Base-by-base conservation (phyloP, 352 stramenopile genomes). In the Pilasporangium apinafurcum region DNA sequence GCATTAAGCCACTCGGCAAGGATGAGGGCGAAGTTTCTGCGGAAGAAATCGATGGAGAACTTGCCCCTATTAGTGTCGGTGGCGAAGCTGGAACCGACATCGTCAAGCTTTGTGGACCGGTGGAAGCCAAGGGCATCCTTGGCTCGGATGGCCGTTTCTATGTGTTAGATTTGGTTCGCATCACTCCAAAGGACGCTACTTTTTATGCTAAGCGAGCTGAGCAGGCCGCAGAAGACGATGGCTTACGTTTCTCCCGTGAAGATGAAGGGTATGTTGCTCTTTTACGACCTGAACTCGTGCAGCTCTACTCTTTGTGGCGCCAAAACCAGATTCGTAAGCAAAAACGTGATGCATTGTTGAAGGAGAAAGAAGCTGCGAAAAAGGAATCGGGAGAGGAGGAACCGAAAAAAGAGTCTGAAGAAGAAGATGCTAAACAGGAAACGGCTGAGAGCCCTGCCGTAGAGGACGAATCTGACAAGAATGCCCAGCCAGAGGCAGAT, bases 101-200 rank as follows among this genome's bases (percentile, higher is more conserved):
- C 17, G 68, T 89, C 18, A 59, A 78, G 43, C 65, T 97, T 1
- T 97, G 86, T 52, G 88, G 82, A 16, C 92, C 95, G 6, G 76
- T 98, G 35, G 95, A 98, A 50, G 92, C 89, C 37, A 98, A 98
- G 69, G 94, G 93, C 22, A 98, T 98, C 53, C 56, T 86, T 24
- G 92, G 94, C n/a, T 96, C 88, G 9, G 95, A 98, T 55, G 83
- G 78, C 14, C 80, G 87, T 41, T 77, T 90, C 53, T 98, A 98
- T 69, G 68, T 98, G 12, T 65, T 98, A 21, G 95, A 98, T 62
- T 78, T 98, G 6, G 92, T 96, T 17, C 82, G 95, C 20, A 88
- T 97, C 41, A 98, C 93, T 10, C 92, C 94, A 3, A 91, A 96
- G 51, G 95, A 98, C 59, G 80, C 84, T 31, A 98, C 95, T 26